Evolutionary conservation across 148 eudicot genomes (phyloP).

Genomic region (Linanthus parryae): DNA sequence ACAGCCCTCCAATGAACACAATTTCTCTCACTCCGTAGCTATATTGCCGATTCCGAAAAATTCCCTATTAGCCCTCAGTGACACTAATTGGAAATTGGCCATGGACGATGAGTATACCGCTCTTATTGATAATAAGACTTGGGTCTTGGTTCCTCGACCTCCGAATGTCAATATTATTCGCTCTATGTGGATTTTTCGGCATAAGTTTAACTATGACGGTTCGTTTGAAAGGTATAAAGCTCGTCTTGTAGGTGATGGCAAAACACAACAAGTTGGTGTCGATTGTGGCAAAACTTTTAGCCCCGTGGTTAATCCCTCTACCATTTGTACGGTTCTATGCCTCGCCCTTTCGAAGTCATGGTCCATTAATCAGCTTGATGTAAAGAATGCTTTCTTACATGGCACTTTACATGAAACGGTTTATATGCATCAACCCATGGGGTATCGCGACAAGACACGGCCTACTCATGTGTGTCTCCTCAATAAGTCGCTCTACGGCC

Average conservation of each 20-base stretch:
- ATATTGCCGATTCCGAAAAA: too few relatives aligned
- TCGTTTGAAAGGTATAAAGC: constrained; percentile 1
- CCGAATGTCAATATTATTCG: constrained; percentile 2
- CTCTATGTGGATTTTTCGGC: constrained; percentile 1
- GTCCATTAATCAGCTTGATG: too few relatives aligned
- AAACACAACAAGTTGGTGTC: constrained; percentile 1
- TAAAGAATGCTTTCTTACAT: too few relatives aligned
- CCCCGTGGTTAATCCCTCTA: constrained; percentile 1
- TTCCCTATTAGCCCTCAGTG: too few relatives aligned
- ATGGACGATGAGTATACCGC: too few relatives aligned
- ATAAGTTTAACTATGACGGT: not conserved
- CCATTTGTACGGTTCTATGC: constrained; percentile 2
- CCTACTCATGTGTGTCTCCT: not conserved
- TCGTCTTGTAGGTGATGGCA: too few relatives aligned
- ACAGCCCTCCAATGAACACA: too few relatives aligned
- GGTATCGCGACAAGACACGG: not conserved
- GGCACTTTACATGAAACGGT: constrained; percentile 1
- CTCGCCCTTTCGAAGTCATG: not conserved
- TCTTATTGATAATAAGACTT: too few relatives aligned
- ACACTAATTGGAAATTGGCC: too few relatives aligned
- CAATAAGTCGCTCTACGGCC: not conserved
- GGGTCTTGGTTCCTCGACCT: constrained; percentile 1
- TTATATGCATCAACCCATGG: constrained; percentile 2
- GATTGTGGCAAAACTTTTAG: constrained; percentile 3
- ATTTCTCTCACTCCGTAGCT: too few relatives aligned